A percentile compares a stretch with the other conserved stretches of the same genome.
Conservation (phyloP, 2,329 filamentous ascomycete genomes). For the Orbilia oligospora region DNA sequence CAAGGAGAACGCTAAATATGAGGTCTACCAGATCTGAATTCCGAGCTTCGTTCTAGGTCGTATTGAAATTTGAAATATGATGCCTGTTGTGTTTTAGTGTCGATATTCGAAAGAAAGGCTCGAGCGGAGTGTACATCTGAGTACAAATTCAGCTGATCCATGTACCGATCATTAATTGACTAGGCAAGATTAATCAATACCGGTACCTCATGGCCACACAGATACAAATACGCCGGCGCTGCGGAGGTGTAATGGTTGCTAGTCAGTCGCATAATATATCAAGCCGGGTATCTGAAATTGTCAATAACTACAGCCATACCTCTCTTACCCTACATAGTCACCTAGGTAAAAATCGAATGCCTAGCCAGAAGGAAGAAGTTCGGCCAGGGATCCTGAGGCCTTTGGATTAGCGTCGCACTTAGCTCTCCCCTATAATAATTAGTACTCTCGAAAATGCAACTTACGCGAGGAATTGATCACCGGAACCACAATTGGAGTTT, state of each 20-base stretch:
- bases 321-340: too few relatives aligned
- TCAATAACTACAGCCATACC: background rate
- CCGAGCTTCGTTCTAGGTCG: slow-evolving; percentile 12
- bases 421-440: background rate
- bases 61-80: slow-evolving; percentile 1
- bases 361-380: background rate
- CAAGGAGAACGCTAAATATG: background rate
- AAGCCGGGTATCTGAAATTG: too few relatives aligned
- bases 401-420: background rate
- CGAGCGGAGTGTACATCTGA: slow-evolving; percentile 26
- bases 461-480: slow-evolving; percentile 38
- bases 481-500: slow-evolving; percentile 30
- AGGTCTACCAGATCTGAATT: slow-evolving; percentile 16
- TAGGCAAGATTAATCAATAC: too few relatives aligned
- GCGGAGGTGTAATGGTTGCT: too few relatives aligned
- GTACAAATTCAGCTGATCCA: too few relatives aligned
- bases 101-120: slow-evolving; percentile 7
- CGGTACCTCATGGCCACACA: background rate
- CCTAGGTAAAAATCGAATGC: background rate
- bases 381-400: background rate
- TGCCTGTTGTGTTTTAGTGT: background rate
- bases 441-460: slow-evolving; percentile 19
- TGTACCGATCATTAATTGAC: too few relatives aligned
- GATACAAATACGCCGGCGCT: background rate
- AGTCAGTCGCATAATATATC: background rate